Evolutionary conservation across 2,329 filamentous ascomycete species (phyloP).

Genomic region (Aureobasidium leucospermi): DNA sequence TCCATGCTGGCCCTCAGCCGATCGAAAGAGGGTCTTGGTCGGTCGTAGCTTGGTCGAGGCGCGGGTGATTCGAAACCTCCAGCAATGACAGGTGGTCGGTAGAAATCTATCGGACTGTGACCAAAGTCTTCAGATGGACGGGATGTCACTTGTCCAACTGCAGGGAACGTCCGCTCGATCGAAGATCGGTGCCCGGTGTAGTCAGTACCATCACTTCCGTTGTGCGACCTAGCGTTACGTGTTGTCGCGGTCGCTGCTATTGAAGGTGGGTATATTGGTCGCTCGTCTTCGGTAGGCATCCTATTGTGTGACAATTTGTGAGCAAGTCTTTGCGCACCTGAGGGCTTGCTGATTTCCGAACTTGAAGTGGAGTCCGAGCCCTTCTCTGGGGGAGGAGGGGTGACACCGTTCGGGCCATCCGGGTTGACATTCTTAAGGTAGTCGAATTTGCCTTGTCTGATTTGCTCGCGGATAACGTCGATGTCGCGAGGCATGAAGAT

Average conservation of each 20-base stretch:
- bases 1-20: slow-evolving; percentile 83
- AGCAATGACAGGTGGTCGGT: slow-evolving; percentile 15
- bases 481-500: slow-evolving; percentile 87
- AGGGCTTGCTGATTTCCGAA: slow-evolving; percentile 46
- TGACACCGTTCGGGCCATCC: slow-evolving; percentile 25
- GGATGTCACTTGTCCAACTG: slow-evolving; percentile 17
- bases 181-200: slow-evolving; percentile 55
- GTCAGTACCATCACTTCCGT: slow-evolving; percentile 89
- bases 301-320: slow-evolving; percentile 42
- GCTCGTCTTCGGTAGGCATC: slow-evolving; percentile 70
- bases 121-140: slow-evolving; percentile 7
- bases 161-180: slow-evolving; percentile 33
- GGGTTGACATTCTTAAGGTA: slow-evolving; percentile 55
- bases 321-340: slow-evolving; percentile 28
- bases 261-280: slow-evolving; percentile 90
- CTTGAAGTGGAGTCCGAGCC: slow-evolving; percentile 49
- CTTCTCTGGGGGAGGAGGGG: slow-evolving; percentile 37
- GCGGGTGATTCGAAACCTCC: slow-evolving; percentile 5
- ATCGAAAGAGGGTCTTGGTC: slow-evolving; percentile 77
- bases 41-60: slow-evolving; percentile 36
- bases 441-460: slow-evolving; percentile 73
- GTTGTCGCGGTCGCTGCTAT: slow-evolving; percentile 69
- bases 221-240: slow-evolving; percentile 76
- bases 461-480: slow-evolving; percentile 92
- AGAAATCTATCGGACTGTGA: slow-evolving; percentile 17